Base-by-base conservation (phyloP, 2,329 filamentous ascomycete genomes). In the Ophiostoma tasmaniense region DNA sequence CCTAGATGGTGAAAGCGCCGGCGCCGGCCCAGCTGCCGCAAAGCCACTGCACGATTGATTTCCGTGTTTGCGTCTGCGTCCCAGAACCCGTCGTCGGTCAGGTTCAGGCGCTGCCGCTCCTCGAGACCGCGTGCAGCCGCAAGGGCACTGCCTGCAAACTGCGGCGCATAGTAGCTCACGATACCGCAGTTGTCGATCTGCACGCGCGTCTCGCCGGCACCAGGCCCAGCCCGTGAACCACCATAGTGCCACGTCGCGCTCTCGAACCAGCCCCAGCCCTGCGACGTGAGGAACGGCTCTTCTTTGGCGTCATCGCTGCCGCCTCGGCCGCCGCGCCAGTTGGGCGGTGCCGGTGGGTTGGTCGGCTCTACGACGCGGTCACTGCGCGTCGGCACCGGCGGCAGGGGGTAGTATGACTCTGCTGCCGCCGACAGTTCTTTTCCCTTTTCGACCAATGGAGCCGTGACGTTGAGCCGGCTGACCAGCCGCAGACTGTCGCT, bases 391-490 rank as follows among this genome's bases (percentile, higher is more conserved):
- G 79, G 78, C 22, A 72, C 71, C 0, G 78, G 77, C 1, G 80
- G 79, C 0, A 80, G 75, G 0, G 77, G 74, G 70, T 78, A 78
- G 64, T 77, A 76, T 3, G 77, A 76, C 25, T 74, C 75, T 3
- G 71, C 69, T 0, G 66, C 61, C 0, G 52, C 45, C 1, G 50
- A 10, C 13, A 2, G 0, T 11, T 62, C 59, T 52, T n/a, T n/a
- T n/a, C n/a, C 22, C 1, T 65, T 52, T 1, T 37, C 33, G n/a
- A 55, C n/a, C 45, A 80, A 74, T 30, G 82, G 82, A 20, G 78
- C 80, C 28, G 81, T 82, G 2, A 83, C 78, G 71, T 84, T 83
- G 20, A 82, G 70, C 69, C 79, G 78, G 61, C 77, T 80, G 28
- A 83, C 74, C 65, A 84, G 71, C 67, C 78, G 75, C 67, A 83